Conservation (phyloP, 148 eudicot species). For the Euryodendron excelsum region DNA sequence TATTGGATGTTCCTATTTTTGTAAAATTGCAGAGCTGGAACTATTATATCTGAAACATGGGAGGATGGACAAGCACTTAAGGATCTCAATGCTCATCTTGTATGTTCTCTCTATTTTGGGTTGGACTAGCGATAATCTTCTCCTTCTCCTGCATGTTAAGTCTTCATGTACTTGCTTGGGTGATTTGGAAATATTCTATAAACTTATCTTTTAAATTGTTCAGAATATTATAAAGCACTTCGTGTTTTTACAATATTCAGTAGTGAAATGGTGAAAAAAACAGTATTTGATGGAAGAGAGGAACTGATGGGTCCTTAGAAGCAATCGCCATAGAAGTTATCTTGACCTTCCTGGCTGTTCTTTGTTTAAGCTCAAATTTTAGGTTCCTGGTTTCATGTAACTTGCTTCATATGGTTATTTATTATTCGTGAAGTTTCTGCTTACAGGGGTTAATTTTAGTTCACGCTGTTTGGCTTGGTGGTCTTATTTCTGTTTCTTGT, state of each 20-base stretch:
- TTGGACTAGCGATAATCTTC: not conserved
- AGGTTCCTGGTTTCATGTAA: not conserved
- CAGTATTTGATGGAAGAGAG: not conserved
- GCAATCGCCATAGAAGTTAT: not conserved
- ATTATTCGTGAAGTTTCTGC: not conserved
- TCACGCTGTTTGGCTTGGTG: not conserved
- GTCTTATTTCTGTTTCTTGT: not conserved
- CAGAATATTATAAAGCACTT: not conserved
- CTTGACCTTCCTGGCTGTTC: not conserved
- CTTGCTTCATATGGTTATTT: not conserved
- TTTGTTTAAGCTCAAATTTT: not conserved
- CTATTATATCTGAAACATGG: constrained; percentile 98
- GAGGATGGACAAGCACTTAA: constrained; percentile 95
- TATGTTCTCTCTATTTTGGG: constrained; percentile 32
- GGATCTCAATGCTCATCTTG: constrained; percentile 83
- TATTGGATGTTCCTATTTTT: constrained; percentile 10
- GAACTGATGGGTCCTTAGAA: not conserved
- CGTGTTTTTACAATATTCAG: not conserved
- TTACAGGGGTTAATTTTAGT: too few relatives aligned
- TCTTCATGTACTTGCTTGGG: not conserved
- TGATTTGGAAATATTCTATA: too few relatives aligned
- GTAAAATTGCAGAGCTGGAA: constrained; percentile 72
- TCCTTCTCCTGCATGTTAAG: not conserved
- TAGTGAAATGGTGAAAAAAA: not conserved
- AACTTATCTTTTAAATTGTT: not conserved